Conservation (phyloP, 805 yeast genomes). For the Teunomyces tritomae region DNA sequence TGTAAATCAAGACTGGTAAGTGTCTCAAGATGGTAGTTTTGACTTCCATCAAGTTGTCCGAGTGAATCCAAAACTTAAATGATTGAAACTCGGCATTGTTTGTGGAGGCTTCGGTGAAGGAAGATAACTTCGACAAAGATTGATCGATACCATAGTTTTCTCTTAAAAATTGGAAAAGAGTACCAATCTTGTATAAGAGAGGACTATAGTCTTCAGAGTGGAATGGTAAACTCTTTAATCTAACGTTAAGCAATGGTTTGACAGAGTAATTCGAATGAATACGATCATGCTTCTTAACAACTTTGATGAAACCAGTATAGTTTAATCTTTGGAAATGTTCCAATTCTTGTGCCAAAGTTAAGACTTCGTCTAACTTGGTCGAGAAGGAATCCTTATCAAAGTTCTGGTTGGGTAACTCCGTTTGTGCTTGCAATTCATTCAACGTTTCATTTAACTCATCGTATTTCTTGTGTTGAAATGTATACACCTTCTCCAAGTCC, state of each 20-base stretch:
- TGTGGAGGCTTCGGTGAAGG: conserved; percentile 38
- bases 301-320: conserved; percentile 91
- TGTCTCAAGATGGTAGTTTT: conserved; percentile 93
- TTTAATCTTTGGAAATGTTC: conserved; percentile 89
- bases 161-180: conserved; percentile 76
- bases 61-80: conserved; percentile 93
- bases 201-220: conserved; percentile 96
- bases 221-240: conserved; percentile 84
- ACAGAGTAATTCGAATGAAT: conserved; percentile 87
- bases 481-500: conserved; percentile 73
- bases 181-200: conserved; percentile 74
- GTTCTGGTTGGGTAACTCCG: conserved; percentile 33
- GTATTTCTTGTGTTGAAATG: conserved; percentile 68
- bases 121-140: conserved; percentile 48
- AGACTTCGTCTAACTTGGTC: conserved; percentile 64
- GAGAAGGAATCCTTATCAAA: conserved; percentile 66
- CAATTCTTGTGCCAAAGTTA: conserved; percentile 76
- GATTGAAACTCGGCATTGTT: conserved; percentile 50
- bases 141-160: conserved; percentile 60
- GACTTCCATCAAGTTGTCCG: conserved; percentile 96
- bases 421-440: conserved; percentile 58
- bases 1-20: conserved; percentile 84
- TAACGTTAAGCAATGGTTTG: conserved; percentile 80
- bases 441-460: conserved; percentile 65
- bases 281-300: conserved; percentile 94